These are phyloP conservation scores for Thalassiosira livingstoniorum DNA, from an alignment of 352 stramenopile genomes.

Conservation along the genomic window DNA sequence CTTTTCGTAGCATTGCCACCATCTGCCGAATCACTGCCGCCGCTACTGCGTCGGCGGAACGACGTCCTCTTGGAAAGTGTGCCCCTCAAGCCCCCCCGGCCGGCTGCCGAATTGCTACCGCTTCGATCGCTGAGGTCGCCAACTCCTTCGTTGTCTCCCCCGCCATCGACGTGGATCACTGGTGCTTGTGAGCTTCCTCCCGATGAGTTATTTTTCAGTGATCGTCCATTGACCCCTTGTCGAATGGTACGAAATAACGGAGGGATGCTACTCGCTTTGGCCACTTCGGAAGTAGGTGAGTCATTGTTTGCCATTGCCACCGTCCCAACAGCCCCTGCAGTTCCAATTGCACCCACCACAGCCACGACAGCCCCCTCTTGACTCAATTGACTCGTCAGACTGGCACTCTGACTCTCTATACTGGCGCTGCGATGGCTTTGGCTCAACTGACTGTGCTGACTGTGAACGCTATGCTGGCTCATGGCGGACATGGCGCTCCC, in stretches of 20 bases:
- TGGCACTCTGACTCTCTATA: not conserved
- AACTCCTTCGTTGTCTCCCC: not conserved
- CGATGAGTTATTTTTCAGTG: not conserved
- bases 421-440: not conserved
- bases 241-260: too few species aligned
- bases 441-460: not conserved
- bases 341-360: not conserved
- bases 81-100: too few species aligned
- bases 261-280: too few species aligned
- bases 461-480: not conserved
- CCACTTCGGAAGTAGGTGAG: constrained; percentile 1
- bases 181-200: not conserved
- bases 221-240: too few species aligned
- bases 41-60: too few species aligned
- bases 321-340: not conserved
- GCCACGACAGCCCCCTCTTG: not conserved
- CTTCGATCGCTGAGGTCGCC: too few species aligned
- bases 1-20: not conserved
- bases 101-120: too few species aligned
- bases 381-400: not conserved
- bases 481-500: not conserved
- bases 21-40: not conserved
- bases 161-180: not conserved
- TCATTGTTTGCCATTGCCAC: not conserved
- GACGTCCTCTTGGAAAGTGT: too few species aligned